These are phyloP conservation scores for Geranium brycei DNA, from an alignment of 345 rosid species.

Conservation along the genomic window DNA sequence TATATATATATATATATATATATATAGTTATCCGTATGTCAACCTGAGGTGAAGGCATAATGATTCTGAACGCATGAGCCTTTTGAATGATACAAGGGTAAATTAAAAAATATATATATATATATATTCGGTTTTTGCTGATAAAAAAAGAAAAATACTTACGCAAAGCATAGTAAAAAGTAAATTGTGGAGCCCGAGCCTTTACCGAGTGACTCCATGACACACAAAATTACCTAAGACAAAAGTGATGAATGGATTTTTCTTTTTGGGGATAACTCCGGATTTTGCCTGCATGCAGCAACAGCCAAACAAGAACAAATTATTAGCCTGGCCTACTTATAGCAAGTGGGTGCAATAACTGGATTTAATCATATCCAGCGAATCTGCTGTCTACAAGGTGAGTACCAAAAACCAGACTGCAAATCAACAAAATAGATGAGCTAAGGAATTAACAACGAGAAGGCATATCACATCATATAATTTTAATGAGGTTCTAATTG, in stretches of 20 bases:
- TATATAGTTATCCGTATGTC: not conserved
- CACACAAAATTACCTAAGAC: conserved; percentile 42
- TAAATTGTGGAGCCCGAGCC: not conserved
- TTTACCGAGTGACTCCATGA: not conserved
- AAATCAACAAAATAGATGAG: too few species aligned
- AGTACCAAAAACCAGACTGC: not conserved
- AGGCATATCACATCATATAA: too few species aligned
- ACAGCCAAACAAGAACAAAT: conserved; percentile 3
- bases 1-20: too few species aligned
- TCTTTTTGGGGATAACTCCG: conserved; percentile 23
- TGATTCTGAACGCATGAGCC: too few species aligned
- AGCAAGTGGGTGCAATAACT: not conserved
- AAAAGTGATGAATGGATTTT: conserved; percentile 58
- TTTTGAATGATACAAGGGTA: not conserved
- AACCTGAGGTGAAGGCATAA: not conserved
- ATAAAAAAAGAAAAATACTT: too few species aligned
- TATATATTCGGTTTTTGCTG: not conserved
- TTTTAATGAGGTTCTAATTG: too few species aligned
- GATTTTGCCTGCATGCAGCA: conserved; percentile 28
- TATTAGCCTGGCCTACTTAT: not conserved
- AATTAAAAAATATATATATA: not conserved
- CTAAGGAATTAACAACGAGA: too few species aligned
- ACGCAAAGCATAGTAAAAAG: not conserved
- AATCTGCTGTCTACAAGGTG: not conserved
- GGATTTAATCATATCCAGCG: not conserved